Conservation (phyloP, 495 filamentous ascomycete genomes). For the Penicillium malachiteum region DNA sequence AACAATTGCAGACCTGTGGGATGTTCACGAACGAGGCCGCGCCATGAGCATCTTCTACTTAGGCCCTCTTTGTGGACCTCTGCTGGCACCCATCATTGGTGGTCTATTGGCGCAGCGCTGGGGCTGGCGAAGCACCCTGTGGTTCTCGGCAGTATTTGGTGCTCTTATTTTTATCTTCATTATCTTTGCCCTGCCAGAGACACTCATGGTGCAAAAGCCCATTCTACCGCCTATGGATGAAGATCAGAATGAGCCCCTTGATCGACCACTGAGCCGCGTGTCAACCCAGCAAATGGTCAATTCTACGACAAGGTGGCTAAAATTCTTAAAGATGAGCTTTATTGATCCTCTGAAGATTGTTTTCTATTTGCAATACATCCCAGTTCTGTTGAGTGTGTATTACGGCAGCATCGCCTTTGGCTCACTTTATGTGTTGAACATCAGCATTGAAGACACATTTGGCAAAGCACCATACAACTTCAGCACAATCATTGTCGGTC, state of each 20-base stretch:
- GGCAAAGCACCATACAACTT: constrained; percentile 71
- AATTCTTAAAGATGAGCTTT: constrained; percentile 62
- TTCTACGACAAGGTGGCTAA: constrained; percentile 52
- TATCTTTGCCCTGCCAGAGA: constrained; percentile 71
- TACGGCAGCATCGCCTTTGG: constrained; percentile 81
- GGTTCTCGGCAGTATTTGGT: constrained; percentile 82
- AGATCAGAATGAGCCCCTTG: constrained; percentile 19
- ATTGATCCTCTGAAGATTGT: constrained; percentile 80
- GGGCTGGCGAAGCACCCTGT: constrained; percentile 84
- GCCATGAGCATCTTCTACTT: constrained; percentile 96
- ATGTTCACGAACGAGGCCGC: constrained; percentile 69
- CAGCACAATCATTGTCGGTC: constrained; percentile 66
- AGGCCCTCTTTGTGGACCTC: constrained; percentile 82
- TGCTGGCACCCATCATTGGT: constrained; percentile 84
- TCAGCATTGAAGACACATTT: constrained; percentile 78
- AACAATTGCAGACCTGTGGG: constrained; percentile 92
- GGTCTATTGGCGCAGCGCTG: constrained; percentile 68
- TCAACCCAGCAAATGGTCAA: constrained; percentile 63
- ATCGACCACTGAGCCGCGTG: constrained; percentile 50
- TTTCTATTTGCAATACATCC: constrained; percentile 74
- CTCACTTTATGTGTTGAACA: constrained; percentile 82
- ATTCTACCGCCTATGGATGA: constrained; percentile 8
- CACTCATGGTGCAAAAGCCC: constrained; percentile 39
- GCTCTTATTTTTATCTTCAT: constrained; percentile 61
- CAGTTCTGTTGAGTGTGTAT: constrained; percentile 78